A percentile compares a stretch with the other conserved stretches of the same genome.
Conservation (phyloP, 345 rosid species). For the Mangifera indica region DNA sequence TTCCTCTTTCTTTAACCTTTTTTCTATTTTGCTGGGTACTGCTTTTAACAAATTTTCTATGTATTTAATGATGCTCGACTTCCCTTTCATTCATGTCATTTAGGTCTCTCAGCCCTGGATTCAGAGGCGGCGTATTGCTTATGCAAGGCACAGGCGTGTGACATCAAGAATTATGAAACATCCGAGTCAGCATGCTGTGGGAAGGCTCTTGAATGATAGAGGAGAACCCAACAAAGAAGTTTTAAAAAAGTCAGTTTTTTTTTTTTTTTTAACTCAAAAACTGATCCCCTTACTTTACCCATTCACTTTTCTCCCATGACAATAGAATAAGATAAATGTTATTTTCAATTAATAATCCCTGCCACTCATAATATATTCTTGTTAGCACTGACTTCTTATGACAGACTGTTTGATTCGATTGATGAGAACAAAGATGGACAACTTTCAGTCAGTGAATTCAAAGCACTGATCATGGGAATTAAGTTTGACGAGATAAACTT, state of each 20-base stretch:
- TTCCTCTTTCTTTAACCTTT: neutral
- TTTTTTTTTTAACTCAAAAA: neutral
- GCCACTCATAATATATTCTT: conserved; percentile 40
- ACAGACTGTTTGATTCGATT: conserved; percentile 66
- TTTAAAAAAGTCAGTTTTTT: conserved; percentile 46
- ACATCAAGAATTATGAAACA: conserved; percentile 71
- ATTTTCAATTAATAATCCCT: neutral
- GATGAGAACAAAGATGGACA: conserved; percentile 48
- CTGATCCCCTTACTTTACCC: neutral
- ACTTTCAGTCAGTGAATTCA: conserved; percentile 56
- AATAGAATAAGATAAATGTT: neutral
- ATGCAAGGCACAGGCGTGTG: conserved; percentile 69
- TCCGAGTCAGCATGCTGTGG: conserved; percentile 58
- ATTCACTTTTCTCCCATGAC: neutral
- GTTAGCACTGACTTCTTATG: too few relatives aligned
- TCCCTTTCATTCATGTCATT: too few relatives aligned
- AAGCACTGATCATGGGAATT: conserved; percentile 74
- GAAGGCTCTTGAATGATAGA: conserved; percentile 52
- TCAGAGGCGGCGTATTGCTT: conserved; percentile 74
- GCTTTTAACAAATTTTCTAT: neutral
- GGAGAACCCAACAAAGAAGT: conserved; percentile 56
- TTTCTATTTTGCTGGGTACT: neutral
- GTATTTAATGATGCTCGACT: conserved; percentile 8
- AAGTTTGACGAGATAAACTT: conserved; percentile 73
- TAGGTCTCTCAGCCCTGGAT: too few relatives aligned